Percentiles rank a stretch among this genome's conserved stretches.
Conservation (phyloP, 768 basidiomycete genomes). For the Kwoniella dejecticola region DNA sequence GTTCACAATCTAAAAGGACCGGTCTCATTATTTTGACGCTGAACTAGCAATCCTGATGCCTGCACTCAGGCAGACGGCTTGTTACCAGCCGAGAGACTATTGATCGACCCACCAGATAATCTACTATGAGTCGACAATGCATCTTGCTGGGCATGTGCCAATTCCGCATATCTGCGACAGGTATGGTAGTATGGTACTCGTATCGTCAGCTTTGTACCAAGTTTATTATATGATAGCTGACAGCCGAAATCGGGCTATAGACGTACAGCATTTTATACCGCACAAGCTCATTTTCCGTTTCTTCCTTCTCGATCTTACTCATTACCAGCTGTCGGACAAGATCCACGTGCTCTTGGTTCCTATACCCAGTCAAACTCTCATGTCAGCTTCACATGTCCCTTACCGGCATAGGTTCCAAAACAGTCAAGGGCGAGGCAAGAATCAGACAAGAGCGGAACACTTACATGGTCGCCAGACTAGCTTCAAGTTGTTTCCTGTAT, state of each 20-base stretch:
- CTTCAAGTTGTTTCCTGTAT: conserved; percentile 75
- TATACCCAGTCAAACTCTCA: conserved; percentile 59
- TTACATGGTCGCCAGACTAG: conserved; percentile 62
- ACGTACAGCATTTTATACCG: conserved; percentile 87
- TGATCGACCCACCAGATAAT: conserved; percentile 20
- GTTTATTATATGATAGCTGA: too few species aligned
- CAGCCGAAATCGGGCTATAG: background rate
- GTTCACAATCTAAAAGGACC: too few species aligned
- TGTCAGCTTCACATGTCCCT: too few species aligned
- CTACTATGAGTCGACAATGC: conserved; percentile 62
- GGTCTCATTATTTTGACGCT: background rate
- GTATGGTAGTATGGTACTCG: too few species aligned
- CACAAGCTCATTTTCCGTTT: conserved; percentile 89
- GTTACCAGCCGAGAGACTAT: background rate
- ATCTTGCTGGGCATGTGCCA: conserved; percentile 75
- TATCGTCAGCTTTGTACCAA: too few species aligned
- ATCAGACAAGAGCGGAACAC: too few species aligned
- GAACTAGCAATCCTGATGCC: background rate
- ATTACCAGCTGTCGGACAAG: conserved; percentile 77
- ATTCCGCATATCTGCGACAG: conserved; percentile 65
- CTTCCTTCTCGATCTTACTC: conserved; percentile 82
- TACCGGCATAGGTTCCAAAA: too few species aligned
- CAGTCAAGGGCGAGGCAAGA: too few species aligned
- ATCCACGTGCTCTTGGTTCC: conserved; percentile 55
- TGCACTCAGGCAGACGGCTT: background rate